A percentile compares a stretch with the other conserved stretches of the same genome.
phyloP scores from a whole-genome alignment of 306 rosid species.

The Luffa aegyptiaca region DNA sequence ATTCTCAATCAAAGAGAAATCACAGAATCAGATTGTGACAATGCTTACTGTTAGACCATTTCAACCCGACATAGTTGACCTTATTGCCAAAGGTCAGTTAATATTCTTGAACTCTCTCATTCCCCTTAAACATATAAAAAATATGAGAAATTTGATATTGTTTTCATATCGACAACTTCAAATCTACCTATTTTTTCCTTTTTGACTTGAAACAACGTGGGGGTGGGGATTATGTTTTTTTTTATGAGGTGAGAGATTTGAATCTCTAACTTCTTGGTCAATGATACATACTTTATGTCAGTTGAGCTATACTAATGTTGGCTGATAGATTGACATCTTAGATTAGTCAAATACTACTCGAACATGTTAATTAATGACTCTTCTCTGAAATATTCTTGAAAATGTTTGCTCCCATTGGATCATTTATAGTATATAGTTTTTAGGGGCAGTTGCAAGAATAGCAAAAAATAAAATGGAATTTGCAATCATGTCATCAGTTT shows the following conservation, averaged over 20 bases:
- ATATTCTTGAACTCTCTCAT: neutral
- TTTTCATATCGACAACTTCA: neutral
- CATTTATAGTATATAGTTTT: neutral
- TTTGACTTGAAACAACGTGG: neutral
- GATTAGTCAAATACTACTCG: neutral
- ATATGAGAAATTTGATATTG: neutral
- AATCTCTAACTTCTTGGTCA: too few species aligned
- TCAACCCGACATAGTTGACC: neutral
- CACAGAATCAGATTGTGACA: neutral
- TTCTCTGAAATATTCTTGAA: neutral
- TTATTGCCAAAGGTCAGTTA: neutral
- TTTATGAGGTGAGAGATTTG: too few species aligned
- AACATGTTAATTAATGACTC: neutral
- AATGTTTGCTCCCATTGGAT: neutral
- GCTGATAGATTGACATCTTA: neutral
- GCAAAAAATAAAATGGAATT: too few species aligned
- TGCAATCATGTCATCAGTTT: too few species aligned
- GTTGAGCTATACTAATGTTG: too few species aligned
- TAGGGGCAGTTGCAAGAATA: too few species aligned
- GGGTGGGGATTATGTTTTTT: neutral
- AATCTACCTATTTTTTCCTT: neutral
- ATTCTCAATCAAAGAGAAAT: neutral
- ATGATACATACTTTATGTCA: too few species aligned
- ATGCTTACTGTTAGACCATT: neutral
- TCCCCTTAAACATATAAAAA: neutral